Conservation (phyloP, 306 rosid species). For the Vicia sativa region DNA sequence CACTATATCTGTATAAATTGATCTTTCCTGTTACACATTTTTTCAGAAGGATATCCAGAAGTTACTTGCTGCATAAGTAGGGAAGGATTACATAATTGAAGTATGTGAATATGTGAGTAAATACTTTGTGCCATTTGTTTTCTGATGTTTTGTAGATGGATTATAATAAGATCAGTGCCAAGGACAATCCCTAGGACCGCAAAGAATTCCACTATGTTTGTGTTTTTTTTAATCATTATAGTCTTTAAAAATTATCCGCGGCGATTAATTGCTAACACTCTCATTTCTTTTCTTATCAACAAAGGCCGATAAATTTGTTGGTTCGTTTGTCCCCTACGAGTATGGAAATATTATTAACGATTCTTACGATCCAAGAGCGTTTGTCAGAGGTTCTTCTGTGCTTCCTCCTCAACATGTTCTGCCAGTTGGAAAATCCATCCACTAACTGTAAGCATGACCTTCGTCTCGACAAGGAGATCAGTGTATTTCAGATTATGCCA, state of each 20-base stretch:
- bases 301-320: constrained; percentile 83
- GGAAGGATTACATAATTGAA: too few relatives aligned
- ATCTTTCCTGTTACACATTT: constrained; percentile 7
- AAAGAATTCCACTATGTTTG: constrained; percentile 73
- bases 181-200: constrained; percentile 66
- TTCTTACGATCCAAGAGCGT: constrained; percentile 70
- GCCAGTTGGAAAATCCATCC: too few relatives aligned
- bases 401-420: constrained; percentile 68
- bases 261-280: not conserved
- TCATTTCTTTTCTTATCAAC: constrained; percentile 50
- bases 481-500: too few relatives aligned
- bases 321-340: constrained; percentile 75
- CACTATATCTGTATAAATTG: too few relatives aligned
- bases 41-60: constrained; percentile 89
- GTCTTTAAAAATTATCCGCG: not conserved
- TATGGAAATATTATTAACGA: constrained; percentile 61
- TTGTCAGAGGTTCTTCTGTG: constrained; percentile 62
- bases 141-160: too few relatives aligned
- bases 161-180: constrained; percentile 50
- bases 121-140: too few relatives aligned
- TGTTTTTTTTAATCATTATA: not conserved
- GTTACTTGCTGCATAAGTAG: constrained; percentile 74
- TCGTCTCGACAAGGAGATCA: too few relatives aligned
- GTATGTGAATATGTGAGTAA: too few relatives aligned
- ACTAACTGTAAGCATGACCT: too few relatives aligned